Evolutionary conservation across 164 flowering plant genomes (phyloP), one percentile per base, ranked within the genome.

Genomic region (Annona cherimola): DNA sequence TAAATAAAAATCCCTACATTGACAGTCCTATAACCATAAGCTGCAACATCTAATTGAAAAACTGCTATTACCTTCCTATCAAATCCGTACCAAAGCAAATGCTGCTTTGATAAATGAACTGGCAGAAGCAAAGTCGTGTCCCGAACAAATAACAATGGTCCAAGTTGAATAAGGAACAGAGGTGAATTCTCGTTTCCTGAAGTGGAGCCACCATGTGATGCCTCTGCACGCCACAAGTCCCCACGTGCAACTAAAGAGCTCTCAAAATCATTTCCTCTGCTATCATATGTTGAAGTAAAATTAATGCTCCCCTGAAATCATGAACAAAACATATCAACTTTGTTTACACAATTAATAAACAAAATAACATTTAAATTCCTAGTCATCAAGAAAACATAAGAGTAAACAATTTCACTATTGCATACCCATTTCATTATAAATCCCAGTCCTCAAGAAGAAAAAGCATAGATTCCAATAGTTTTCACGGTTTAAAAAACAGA

Each of bases 31-130:
- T 64, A 40, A 64, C 40, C 12, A 5, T 40, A 19, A 64, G 67
- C 67, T 26, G 35, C 35, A 26, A 26, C 35, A 26, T 26, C 35
- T 26, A 26, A 26, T 26, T 26, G 35, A 26, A 26, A 26, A 26
- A 35, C 40, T 41, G 4, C 2, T 40, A 40, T 59, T 85, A 94
- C 99, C 99, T 95, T 93, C 65, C 96, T 78, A 74, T 95, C 97
- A 85, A 91, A 95, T 8, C 99, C 99, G 84, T 95, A 95, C 99
- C 99, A 95, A 82, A 95, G 94, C 85, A 95, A 83, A 75, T 95
- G 98, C 74, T 93, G 97, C 84, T 93, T 95, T 76, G 99, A 95
- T 77, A 91, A 77, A 83, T 92, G 99, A 73, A 95, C 83, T 41
- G 99, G 97, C 78, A 95, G 76, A 76, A 95, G 96, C 71, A 95